Percentiles rank a stretch among this genome's conserved stretches.
Evolutionary conservation across 108 stramenopile species (phyloP).

Genomic region (Discostella stelligeroides): DNA sequence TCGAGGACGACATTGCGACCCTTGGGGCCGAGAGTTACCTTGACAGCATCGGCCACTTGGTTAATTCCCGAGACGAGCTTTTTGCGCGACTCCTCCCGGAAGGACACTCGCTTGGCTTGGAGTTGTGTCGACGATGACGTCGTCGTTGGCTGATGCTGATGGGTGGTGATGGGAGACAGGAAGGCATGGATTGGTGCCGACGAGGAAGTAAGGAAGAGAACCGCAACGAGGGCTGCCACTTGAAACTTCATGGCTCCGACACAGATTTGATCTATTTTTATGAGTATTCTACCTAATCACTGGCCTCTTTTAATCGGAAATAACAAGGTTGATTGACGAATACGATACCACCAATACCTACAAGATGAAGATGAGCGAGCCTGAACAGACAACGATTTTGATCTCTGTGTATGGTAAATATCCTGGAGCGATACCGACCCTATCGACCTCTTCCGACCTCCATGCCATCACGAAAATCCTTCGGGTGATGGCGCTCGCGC

Average conservation of each 20-base stretch:
- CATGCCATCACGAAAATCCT: too few species aligned
- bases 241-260: constrained; percentile 60
- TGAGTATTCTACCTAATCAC: too few species aligned
- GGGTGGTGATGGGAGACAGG: constrained; percentile 20
- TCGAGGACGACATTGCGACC: constrained; percentile 97
- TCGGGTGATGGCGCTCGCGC: too few species aligned
- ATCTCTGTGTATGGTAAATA: too few species aligned
- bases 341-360: too few species aligned
- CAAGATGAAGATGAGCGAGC: too few species aligned
- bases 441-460: too few species aligned
- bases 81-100: constrained; percentile 88
- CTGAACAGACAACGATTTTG: too few species aligned
- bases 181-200: constrained; percentile 11
- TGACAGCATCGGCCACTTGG: constrained; percentile 95
- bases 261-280: too few species aligned
- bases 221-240: constrained; percentile 14
- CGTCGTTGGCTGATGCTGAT: constrained; percentile 9
- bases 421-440: too few species aligned
- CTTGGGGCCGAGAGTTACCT: constrained; percentile 96
- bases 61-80: constrained; percentile 94
- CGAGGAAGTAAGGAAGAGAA: neutral
- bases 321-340: too few species aligned
- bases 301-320: too few species aligned
- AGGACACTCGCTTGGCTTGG: constrained; percentile 83
- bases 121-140: constrained; percentile 16